Base-by-base conservation (phyloP, 306 rosid genomes). In the Parietaria judaica region DNA sequence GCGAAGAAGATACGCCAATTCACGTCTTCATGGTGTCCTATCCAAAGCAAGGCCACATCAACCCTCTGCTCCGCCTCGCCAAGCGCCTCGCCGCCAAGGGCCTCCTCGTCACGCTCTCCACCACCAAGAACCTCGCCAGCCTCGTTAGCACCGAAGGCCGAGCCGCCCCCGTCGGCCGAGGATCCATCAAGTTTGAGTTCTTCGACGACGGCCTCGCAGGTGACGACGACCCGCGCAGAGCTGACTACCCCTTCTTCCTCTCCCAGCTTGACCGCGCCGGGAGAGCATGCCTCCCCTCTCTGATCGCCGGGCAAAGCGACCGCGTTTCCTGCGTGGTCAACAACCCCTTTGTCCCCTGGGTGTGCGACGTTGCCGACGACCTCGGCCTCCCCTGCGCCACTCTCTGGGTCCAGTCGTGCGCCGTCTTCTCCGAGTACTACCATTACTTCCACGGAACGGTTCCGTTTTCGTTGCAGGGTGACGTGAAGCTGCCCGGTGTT, bases 371-470 rank as follows among this genome's bases (percentile, higher is more conserved):
- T 3, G 79, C 76, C 23, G 58, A 38, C 7, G 9, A 54, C 8
- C 84, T 77, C 1, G 68, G 76, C 45, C 56, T 85, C 54, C 77
- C 88, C 75, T 71, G 65, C 14, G 83, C 86, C 41, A 68, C 76
- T 43, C 81, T 85, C 3, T 85, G 88, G 94, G 74, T 85, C 4
- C 88, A 82, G 53, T 85, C 94, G 1, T 73, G 80, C 39, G 79
- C 94, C 8, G 63, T 62, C 13, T 78, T 85, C n/a, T 43, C 79
- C 2, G 34, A 46, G 54, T 78, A 73, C 56, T 74, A 70, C 46
- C 73, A 74, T 52, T 62, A 31, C 23, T 43, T 43, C 56, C 45
- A 9, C 14, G 16, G 34, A 34, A 23, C 66, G n/a, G 64, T 70
- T 31, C 51, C 65, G 31, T 73, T 74, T 58, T 73, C 81, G 2